Percentiles rank a stretch among this genome's conserved stretches.
These are phyloP conservation scores for Diaporthe sp. DNA, from an alignment of 2,329 filamentous ascomycete species.

Conservation along the genomic window DNA sequence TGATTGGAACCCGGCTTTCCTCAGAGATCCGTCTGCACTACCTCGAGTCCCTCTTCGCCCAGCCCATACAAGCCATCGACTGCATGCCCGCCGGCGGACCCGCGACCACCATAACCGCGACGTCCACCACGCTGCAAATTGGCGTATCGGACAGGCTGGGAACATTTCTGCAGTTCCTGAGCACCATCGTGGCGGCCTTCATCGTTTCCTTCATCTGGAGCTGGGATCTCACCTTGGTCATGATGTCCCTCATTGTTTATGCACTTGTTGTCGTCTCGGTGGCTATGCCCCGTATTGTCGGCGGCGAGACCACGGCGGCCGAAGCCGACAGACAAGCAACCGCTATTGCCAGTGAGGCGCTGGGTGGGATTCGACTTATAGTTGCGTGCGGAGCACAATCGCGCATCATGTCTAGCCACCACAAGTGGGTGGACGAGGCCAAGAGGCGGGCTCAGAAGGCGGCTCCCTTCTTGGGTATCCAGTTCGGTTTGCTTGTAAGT, in stretches of 20 bases:
- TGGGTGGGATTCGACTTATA: constrained; percentile 58
- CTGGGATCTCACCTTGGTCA: constrained; percentile 70
- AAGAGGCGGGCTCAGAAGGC: constrained; percentile 56
- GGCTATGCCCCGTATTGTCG: constrained; percentile 66
- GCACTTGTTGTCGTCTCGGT: constrained; percentile 59
- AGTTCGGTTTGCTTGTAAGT: constrained; percentile 61
- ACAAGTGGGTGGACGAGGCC: constrained; percentile 10
- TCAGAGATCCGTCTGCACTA: constrained; percentile 71
- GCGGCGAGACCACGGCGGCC: constrained; percentile 55
- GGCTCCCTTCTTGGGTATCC: constrained; percentile 57
- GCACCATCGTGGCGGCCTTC: constrained; percentile 63
- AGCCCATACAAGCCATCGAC: constrained; percentile 75
- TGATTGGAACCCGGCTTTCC: constrained; percentile 69
- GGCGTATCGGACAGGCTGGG: constrained; percentile 72
- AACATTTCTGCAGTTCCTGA: constrained; percentile 63
- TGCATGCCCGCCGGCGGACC: constrained; percentile 67
- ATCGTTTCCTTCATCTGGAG: constrained; percentile 66
- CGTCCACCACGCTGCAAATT: constrained; percentile 69
- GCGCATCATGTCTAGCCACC: constrained; percentile 44
- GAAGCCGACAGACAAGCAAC: constrained; percentile 66
- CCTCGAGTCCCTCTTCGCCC: constrained; percentile 69
- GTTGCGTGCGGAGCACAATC: constrained; percentile 70
- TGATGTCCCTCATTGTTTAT: constrained; percentile 64
- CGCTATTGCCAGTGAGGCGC: constrained; percentile 66
- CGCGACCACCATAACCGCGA: constrained; percentile 71